phyloP scores from a whole-genome alignment of 495 filamentous ascomycete genomes.

The Trichoderma gamsii region DNA sequence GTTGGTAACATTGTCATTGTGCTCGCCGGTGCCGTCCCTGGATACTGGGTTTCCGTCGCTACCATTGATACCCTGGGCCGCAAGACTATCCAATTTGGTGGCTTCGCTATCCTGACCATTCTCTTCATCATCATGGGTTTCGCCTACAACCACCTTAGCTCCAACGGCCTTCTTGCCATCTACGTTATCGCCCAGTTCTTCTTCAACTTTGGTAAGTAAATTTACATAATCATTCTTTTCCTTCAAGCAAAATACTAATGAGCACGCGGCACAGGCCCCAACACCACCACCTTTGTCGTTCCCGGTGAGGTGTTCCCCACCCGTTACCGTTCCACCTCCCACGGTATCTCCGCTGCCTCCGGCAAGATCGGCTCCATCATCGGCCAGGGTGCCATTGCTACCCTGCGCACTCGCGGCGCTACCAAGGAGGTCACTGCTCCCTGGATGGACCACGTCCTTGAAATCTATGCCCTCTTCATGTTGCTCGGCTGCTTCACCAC shows the following conservation, averaged over 20 bases:
- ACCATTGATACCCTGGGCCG: conserved; percentile 68
- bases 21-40: conserved; percentile 68
- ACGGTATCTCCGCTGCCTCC: conserved; percentile 76
- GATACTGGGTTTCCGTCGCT: conserved; percentile 69
- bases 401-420: conserved; percentile 42
- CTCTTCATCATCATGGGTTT: conserved; percentile 70
- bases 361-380: conserved; percentile 58
- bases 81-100: conserved; percentile 71
- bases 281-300: conserved; percentile 84
- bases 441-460: conserved; percentile 74
- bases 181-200: conserved; percentile 79
- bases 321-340: conserved; percentile 74
- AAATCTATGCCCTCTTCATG: conserved; percentile 81
- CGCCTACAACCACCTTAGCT: conserved; percentile 50
- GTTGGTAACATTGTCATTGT: conserved; percentile 71
- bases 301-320: conserved; percentile 89
- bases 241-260: neutral
- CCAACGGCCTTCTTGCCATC: conserved; percentile 55
- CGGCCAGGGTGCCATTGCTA: conserved; percentile 48
- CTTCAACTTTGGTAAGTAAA: conserved; percentile 30
- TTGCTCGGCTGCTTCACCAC: conserved; percentile 61
- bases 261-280: conserved; percentile 54
- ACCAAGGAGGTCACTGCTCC: conserved; percentile 41
- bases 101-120: conserved; percentile 66
- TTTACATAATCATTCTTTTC: conserved; percentile 22